Conservation (phyloP, 1,284 basidiomycete genomes). For the Ceratorhiza oryzae-sativae region DNA sequence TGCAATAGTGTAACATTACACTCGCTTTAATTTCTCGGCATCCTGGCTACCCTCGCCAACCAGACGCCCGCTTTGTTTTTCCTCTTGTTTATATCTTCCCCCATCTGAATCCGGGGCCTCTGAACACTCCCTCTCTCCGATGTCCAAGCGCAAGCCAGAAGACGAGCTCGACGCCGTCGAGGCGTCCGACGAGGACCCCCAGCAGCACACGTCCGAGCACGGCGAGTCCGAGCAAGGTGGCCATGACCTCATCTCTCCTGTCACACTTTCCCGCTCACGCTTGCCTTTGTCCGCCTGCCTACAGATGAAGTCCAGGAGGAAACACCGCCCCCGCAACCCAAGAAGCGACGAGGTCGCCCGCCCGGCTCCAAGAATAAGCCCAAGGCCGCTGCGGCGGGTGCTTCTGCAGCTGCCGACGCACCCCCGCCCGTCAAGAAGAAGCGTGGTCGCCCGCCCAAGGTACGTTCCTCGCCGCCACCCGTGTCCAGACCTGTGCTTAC, state of each 20-base stretch:
- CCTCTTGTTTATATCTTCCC: slow-evolving; percentile 36
- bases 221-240: slow-evolving; percentile 34
- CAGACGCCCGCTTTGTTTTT: slow-evolving; percentile 37
- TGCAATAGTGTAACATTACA: slow-evolving; percentile 35
- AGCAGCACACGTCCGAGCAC: slow-evolving; percentile 30
- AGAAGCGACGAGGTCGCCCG: slow-evolving; percentile 42
- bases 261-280: slow-evolving; percentile 10
- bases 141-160: slow-evolving; percentile 33
- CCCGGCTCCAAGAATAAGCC: slow-evolving; percentile 42
- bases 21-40: slow-evolving; percentile 39
- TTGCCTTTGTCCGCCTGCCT: slow-evolving; percentile 25
- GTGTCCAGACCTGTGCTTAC: neutral
- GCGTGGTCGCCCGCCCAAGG: slow-evolving; percentile 43
- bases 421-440: slow-evolving; percentile 47
- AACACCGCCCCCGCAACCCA: slow-evolving; percentile 25
- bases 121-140: slow-evolving; percentile 10
- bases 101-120: slow-evolving; percentile 36
- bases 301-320: slow-evolving; percentile 36
- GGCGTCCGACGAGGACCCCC: slow-evolving; percentile 24
- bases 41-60: slow-evolving; percentile 38
- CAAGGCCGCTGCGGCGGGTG: slow-evolving; percentile 58
- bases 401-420: slow-evolving; percentile 54
- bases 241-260: slow-evolving; percentile 26
- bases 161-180: slow-evolving; percentile 27
- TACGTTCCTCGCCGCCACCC: slow-evolving; percentile 1